Evolutionary conservation across 345 rosid species (phyloP).

Genomic region (Jatropha curcas): DNA sequence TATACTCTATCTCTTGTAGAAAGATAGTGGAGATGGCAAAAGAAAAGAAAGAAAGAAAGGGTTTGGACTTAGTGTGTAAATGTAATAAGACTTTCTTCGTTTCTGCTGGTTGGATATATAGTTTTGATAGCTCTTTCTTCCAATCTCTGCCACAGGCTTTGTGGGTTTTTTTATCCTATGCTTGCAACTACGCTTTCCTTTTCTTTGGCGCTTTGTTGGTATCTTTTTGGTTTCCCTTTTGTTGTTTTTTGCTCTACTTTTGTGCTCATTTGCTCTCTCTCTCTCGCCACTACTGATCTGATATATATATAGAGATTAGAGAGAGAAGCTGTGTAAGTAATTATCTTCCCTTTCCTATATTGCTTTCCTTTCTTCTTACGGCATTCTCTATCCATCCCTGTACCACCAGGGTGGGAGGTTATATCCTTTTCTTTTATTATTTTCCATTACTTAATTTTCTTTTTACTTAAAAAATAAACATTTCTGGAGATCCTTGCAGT

Average conservation of each 20-base stretch:
- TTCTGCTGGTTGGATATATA: neutral
- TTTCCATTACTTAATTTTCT: neutral
- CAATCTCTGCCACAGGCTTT: constrained; percentile 32
- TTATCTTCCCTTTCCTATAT: too few relatives aligned
- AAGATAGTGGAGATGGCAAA: constrained; percentile 17
- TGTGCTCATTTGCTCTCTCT: constrained; percentile 16
- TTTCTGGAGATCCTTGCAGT: too few relatives aligned
- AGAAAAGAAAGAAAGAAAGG: neutral
- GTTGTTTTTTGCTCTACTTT: neutral
- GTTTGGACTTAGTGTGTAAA: constrained; percentile 3
- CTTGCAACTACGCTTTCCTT: constrained; percentile 27
- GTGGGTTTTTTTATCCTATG: constrained; percentile 34
- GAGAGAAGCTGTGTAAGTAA: constrained; percentile 28
- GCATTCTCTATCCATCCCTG: constrained; percentile 59
- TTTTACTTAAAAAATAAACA: too few relatives aligned
- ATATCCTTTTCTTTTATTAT: constrained; percentile 10
- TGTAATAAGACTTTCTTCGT: neutral
- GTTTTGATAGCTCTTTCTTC: too few relatives aligned
- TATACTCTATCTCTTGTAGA: constrained; percentile 14
- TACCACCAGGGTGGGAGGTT: constrained; percentile 42
- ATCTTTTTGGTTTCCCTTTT: constrained; percentile 28
- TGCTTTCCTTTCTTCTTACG: constrained; percentile 89
- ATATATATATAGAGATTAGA: constrained; percentile 39
- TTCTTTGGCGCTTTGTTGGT: constrained; percentile 33
- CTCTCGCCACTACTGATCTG: constrained; percentile 9